Conservation (phyloP, 106 monocot genomes). For the Alisma plantagoaquatica region DNA sequence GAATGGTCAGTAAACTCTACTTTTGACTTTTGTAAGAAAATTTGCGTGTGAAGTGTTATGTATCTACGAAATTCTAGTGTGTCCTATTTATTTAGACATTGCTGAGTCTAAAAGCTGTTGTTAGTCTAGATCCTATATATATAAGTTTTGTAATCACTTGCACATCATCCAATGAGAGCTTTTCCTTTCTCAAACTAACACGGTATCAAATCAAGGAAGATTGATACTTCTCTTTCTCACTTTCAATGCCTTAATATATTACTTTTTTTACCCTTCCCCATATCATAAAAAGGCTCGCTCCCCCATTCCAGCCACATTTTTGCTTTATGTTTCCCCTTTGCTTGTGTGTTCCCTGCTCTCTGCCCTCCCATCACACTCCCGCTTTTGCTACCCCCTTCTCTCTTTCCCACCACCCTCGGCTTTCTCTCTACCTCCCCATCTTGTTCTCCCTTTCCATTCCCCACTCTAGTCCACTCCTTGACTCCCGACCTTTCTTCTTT, state of each 20-base stretch:
- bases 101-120: too few species aligned
- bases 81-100: too few species aligned
- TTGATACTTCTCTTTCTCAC: too few species aligned
- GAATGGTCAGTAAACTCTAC: slow-evolving; percentile 53
- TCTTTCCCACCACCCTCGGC: not conserved
- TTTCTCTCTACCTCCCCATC: not conserved
- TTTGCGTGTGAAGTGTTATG: too few species aligned
- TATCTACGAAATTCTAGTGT: too few species aligned
- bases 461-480: not conserved
- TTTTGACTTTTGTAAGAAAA: too few species aligned
- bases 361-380: not conserved
- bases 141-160: too few species aligned
- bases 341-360: not conserved
- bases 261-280: not conserved
- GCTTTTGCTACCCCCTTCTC: not conserved
- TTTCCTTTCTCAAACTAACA: too few species aligned
- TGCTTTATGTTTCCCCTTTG: not conserved
- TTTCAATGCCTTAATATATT: too few species aligned
- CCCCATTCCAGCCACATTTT: not conserved
- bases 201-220: too few species aligned
- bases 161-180: too few species aligned
- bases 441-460: not conserved
- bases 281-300: not conserved
- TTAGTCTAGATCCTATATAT: too few species aligned
- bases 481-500: not conserved